Evolutionary conservation across 768 basidiomycete genomes (phyloP).

Genomic region (Naganishia friedmannii): DNA sequence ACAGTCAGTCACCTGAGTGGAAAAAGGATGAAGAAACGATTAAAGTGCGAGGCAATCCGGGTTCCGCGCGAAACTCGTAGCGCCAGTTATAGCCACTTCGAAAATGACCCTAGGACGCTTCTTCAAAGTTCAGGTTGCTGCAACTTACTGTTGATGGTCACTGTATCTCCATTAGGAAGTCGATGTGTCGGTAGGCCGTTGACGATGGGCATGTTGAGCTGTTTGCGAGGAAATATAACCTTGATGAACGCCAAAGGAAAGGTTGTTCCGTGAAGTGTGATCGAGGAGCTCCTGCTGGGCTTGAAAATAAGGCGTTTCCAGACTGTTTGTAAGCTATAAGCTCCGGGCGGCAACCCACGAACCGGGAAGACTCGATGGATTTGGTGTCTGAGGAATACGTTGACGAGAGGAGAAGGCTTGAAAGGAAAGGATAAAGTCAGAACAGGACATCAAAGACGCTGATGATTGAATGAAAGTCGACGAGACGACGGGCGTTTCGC

Average conservation of each 20-base stretch:
- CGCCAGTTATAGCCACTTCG: conserved; percentile 19
- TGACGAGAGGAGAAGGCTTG: neutral
- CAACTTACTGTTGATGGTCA: conserved; percentile 43
- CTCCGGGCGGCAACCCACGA: neutral
- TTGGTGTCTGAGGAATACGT: neutral
- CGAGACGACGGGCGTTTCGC: neutral
- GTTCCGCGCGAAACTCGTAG: neutral
- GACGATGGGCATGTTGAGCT: neutral
- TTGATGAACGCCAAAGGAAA: neutral
- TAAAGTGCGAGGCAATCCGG: neutral
- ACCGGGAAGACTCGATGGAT: neutral
- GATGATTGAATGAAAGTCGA: neutral
- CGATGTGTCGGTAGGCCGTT: conserved; percentile 33
- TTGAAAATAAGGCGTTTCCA: neutral
- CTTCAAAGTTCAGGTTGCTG: conserved; percentile 10
- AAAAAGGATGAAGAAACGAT: neutral
- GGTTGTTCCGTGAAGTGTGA: neutral
- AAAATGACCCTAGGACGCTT: neutral
- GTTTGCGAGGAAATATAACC: neutral
- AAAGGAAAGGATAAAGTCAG: neutral
- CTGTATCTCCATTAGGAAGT: conserved; percentile 46
- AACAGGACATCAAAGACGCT: neutral
- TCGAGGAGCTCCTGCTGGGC: conserved; percentile 1
- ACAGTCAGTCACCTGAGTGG: neutral
- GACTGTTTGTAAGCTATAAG: neutral